These are phyloP conservation scores for Sporobolus alterniflorus DNA, from an alignment of 202 grass and related monocot species.

Conservation along the genomic window DNA sequence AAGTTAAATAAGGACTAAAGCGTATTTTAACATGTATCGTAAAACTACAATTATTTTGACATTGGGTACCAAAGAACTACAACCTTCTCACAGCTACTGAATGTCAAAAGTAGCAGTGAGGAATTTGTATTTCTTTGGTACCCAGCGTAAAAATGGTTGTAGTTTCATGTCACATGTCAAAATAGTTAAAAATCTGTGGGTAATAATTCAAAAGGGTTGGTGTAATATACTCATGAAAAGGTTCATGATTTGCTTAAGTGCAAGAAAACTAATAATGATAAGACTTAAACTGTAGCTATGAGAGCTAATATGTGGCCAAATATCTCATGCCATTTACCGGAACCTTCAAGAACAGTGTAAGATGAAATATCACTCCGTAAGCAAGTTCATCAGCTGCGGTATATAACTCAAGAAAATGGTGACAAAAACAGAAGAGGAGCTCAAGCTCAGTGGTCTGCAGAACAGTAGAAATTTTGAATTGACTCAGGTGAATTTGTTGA, in stretches of 20 bases:
- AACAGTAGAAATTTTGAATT: constrained; percentile 22
- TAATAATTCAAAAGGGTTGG: background rate
- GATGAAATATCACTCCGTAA: constrained; percentile 11
- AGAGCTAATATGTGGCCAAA: constrained; percentile 6
- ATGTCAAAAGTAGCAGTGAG: background rate
- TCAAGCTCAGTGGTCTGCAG: background rate
- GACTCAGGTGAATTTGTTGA: constrained; percentile 12
- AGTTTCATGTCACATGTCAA: background rate
- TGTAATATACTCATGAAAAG: background rate
- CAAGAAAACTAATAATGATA: background rate
- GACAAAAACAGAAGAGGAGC: constrained; percentile 15
- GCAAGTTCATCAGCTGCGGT: constrained; percentile 10
- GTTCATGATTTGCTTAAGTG: constrained; percentile 5
- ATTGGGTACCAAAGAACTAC: background rate
- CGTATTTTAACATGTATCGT: background rate
- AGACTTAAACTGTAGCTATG: background rate
- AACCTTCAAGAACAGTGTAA: constrained; percentile 7
- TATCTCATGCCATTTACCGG: background rate
- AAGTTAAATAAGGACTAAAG: too few species aligned
- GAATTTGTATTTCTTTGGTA: background rate
- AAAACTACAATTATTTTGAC: background rate
- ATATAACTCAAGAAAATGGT: constrained; percentile 12
- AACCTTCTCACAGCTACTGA: background rate
- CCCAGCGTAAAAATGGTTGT: background rate
- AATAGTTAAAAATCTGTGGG: background rate